phyloP scores from a whole-genome alignment of 164 flowering plant genomes.

The Piper betle region DNA sequence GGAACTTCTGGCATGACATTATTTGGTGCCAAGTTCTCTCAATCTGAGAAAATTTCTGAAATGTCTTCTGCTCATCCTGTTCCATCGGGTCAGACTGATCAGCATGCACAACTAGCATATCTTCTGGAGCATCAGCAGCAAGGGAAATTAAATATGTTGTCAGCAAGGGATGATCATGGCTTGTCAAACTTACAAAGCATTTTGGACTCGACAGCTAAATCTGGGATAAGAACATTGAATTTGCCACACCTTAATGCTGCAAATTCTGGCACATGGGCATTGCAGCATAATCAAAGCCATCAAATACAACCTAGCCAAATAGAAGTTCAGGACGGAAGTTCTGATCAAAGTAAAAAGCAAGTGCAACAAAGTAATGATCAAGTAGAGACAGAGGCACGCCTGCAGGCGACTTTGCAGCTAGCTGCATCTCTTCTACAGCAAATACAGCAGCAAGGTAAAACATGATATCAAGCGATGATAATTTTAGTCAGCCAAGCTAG shows the following conservation, averaged over 20 bases:
- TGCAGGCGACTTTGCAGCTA: conserved; percentile 86
- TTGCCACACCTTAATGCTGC: conserved; percentile 15
- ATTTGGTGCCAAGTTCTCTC: conserved; percentile 16
- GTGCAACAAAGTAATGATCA: conserved; percentile 17
- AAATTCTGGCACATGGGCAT: conserved; percentile 19
- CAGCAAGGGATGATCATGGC: conserved; percentile 19
- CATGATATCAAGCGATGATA: conserved; percentile 7
- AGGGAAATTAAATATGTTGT: conserved; percentile 13
- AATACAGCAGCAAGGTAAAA: conserved; percentile 67
- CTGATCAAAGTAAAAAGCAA: conserved; percentile 19
- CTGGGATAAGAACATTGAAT: conserved; percentile 14
- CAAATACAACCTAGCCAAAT: conserved; percentile 24
- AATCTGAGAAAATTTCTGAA: conserved; percentile 23
- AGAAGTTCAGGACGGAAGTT: conserved; percentile 16
- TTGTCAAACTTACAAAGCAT: conserved; percentile 15
- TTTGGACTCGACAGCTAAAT: conserved; percentile 10
- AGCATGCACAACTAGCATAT: conserved; percentile 62
- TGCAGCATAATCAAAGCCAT: conserved; percentile 31
- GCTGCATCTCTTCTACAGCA: conserved; percentile 98
- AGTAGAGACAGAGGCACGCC: conserved; percentile 54
- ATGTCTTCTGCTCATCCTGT: conserved; percentile 15
- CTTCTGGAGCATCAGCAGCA: conserved; percentile 44
- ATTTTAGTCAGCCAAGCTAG: not conserved
- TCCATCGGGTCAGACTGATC: conserved; percentile 41
- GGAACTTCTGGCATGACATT: conserved; percentile 16